Evolutionary conservation across 306 rosid genomes (phyloP), one percentile per base, ranked within the genome.

Genomic region (Lupinus albus): DNA sequence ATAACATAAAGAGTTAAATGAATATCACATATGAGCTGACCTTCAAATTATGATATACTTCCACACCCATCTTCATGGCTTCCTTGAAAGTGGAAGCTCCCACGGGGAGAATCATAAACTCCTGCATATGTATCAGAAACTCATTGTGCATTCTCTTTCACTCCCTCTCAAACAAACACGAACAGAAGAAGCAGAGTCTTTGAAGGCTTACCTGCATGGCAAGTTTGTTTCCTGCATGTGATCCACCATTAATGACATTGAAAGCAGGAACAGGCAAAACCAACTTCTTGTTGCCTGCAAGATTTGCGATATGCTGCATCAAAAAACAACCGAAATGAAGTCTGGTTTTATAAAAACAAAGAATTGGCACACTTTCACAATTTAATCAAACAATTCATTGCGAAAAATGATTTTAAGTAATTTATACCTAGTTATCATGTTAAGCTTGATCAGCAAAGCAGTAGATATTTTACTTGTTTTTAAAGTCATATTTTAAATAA

Each of bases 31-130:
- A 25, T 25, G 30, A 25, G 30, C 30, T 25, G 30, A 94, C 99
- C 99, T 94, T 94, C 84, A 94, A 79, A 77, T 88, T 18, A 86
- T 94, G 99, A 75, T 94, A 94, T 14, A 94, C 97, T 90, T 94
- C 99, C 46, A 90, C 96, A 3, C 99, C 99, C 97, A 94, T 94
- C 86, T 94, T 94, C 99, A 94, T 94, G 83, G 99, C 96, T 80
- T 94, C 99, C 71, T 88, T 94, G 89, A 94, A 90, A 58, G 97
- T 79, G 72, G 86, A 80, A 75, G 99, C 99, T 57, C 99, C 99
- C 66, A 88, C 76, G 8, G 97, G 99, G 78, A 94, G 92, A 84
- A 94, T 83, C 99, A 94, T 94, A 82, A 94, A 94, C 80, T 94
- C 99, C 96, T 94, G 95, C 77, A 81, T 18, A 75, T 13, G 64